Evolutionary conservation across 2,329 filamentous ascomycete genomes (phyloP), one percentile per base, ranked within the genome.

Genomic region (Raffaelea albimanens): DNA sequence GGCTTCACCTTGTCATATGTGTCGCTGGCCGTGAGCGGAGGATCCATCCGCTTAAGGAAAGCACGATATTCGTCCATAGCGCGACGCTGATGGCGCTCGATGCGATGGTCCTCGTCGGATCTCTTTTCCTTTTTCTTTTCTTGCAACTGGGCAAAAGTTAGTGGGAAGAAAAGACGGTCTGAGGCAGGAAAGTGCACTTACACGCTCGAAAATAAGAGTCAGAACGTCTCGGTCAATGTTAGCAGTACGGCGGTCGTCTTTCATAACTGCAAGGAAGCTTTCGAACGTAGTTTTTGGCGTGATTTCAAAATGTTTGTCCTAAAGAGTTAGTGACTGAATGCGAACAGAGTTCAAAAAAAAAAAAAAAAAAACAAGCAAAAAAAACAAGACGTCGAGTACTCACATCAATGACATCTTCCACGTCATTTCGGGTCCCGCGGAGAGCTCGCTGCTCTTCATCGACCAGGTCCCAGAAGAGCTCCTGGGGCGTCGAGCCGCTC

Each of bases 391-490:
- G 39, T 14, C 4, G 4, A 14, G 5, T 14, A 69, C 82, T 72
- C 66, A 93, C 87, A 73, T 94, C 87, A 56, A 95, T 75, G 56
- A 93, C 87, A 67, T 95, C 89, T 54, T 93, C 71, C 36, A 94
- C 85, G 60, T 89, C 82, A 61, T 93, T 94, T 52, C 87, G 77
- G 43, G 84, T 83, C 44, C 80, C 82, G 52, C 90, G 83, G 43
- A 96, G 71, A n/a, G 83, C 82, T 49, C 86, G 81, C 60, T 98
- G 91, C 63, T 97, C 89, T 63, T 95, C 89, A 63, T 97, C 93
- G 22, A 97, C 76, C 43, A 90, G 72, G 62, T 98, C 93, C 88
- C 91, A 96, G 69, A 98, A 97, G 7, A 98, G 72, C 59, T 97
- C 89, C 54, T 95, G 75, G 14, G 93, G 87, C 4, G 80, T 85